A percentile compares a stretch with the other conserved stretches of the same genome.
Evolutionary conservation across 768 basidiomycete species (phyloP).

Genomic region (Termitomyces heimii): DNA sequence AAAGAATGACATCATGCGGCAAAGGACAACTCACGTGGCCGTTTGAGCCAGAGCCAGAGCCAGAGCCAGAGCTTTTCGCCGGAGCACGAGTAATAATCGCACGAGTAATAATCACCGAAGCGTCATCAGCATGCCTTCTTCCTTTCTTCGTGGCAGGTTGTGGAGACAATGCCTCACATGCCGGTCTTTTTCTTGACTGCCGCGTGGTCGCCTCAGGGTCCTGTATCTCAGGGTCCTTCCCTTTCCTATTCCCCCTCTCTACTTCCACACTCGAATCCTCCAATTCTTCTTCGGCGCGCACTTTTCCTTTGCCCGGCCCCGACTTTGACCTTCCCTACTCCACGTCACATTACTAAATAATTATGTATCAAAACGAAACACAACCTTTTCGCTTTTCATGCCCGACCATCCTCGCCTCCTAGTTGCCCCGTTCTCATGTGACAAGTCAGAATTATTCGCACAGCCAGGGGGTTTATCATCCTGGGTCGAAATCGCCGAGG

Average conservation of each 20-base stretch:
- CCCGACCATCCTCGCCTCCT: neutral
- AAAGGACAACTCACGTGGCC: too few relatives aligned
- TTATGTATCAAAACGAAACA: neutral
- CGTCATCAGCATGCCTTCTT: neutral
- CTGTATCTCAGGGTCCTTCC: too few relatives aligned
- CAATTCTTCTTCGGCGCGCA: too few relatives aligned
- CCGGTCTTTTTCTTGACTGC: conserved; percentile 42
- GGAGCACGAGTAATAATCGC: neutral
- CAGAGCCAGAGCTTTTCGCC: conserved; percentile 7
- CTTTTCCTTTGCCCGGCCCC: too few relatives aligned
- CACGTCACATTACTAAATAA: conserved; percentile 9
- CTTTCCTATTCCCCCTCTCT: too few relatives aligned
- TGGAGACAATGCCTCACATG: conserved; percentile 13
- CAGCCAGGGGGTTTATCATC: conserved; percentile 10
- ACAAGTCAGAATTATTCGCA: neutral
- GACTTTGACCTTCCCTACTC: conserved; percentile 11
- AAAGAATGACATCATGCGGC: too few relatives aligned
- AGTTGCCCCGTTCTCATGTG: neutral
- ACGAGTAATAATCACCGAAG: neutral
- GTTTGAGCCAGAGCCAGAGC: conserved; percentile 3
- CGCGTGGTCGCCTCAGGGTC: too few relatives aligned
- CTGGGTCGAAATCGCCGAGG: conserved; percentile 11
- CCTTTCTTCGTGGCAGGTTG: conserved; percentile 10
- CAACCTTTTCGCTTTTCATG: conserved; percentile 10
- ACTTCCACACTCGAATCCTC: too few relatives aligned